phyloP scores from a whole-genome alignment of 202 grass and related monocot species.

The Alloteropsis angusta region DNA sequence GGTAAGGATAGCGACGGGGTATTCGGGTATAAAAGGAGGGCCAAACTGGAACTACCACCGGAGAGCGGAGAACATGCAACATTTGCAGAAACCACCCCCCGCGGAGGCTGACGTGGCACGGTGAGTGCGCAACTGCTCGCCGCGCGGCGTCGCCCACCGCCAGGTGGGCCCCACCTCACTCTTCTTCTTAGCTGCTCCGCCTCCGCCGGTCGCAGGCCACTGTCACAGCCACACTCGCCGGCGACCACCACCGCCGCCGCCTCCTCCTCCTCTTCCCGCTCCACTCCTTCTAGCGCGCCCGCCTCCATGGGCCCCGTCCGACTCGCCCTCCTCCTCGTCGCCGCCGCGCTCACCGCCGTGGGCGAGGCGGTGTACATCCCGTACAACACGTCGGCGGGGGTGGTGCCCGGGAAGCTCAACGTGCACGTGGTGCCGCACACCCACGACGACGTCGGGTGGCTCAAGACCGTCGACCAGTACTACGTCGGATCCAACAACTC shows the following conservation, averaged over 20 bases:
- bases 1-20: background rate
- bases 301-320: slow-evolving; percentile 7
- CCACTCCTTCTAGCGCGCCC: background rate
- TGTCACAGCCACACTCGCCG: background rate
- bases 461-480: slow-evolving; percentile 96
- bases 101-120: slow-evolving; percentile 20
- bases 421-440: slow-evolving; percentile 88
- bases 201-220: background rate
- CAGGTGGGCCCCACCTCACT: background rate
- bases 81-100: background rate
- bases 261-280: background rate
- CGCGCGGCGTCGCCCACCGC: background rate
- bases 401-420: slow-evolving; percentile 58
- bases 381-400: slow-evolving; percentile 78
- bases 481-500: slow-evolving; percentile 75
- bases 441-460: slow-evolving; percentile 87
- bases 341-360: background rate
- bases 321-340: background rate
- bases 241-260: background rate
- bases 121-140: background rate
- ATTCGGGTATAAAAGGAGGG: background rate
- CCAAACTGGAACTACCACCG: background rate
- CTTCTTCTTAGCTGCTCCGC: background rate
- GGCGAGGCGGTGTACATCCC: slow-evolving; percentile 53
- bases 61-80: background rate